Evolutionary conservation across 73 alveolate genomes (phyloP), one percentile per base, ranked within the genome.

Genomic region (Breviolum minutum): DNA sequence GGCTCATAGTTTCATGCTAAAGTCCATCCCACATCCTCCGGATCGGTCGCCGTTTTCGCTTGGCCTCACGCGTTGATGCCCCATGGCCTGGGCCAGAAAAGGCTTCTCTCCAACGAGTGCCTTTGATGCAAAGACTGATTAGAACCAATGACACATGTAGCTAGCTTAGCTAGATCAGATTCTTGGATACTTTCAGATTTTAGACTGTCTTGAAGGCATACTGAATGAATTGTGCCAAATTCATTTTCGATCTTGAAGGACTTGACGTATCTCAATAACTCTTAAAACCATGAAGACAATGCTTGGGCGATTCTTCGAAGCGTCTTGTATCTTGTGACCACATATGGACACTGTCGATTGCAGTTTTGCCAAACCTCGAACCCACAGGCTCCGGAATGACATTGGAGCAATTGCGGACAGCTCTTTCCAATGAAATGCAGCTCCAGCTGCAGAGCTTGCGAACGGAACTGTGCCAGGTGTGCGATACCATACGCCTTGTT

Each of bases 391-490:
- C 20, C 14, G 40, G 64, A 14, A 90, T 71, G 96, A 90, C 96
- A 22, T 20, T 90, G 61, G 87, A 71, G 71, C 86, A 90, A 63
- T 20, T 90, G 76, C 96, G 63, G 16, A 30, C 24, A 2, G 76
- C 30, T 8, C 73, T 90, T 14, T 32, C 81, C 74, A n/a, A 90
- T 77, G 96, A 90, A 29, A 69, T 90, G 87, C 96, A 90, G 76
- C 96, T 71, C n/a, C 96, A 90, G 68, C 96, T 90, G 24, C 63
- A 70, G 63, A 71, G 54, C 73, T 20, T 90, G 76, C 96, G 96
- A 29, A 54, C 10, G 29, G 88, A 90, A 9, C 88, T 90, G 70
- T 63, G 8, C 22, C 63, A 90, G 96, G 96, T 40, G 54, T 40
- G 54, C 54, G 54, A 40, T 40, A 40, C 54, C 54, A 40, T 40